Base-by-base conservation (phyloP, 805 yeast species). In the Torulaspora franciscae region DNA sequence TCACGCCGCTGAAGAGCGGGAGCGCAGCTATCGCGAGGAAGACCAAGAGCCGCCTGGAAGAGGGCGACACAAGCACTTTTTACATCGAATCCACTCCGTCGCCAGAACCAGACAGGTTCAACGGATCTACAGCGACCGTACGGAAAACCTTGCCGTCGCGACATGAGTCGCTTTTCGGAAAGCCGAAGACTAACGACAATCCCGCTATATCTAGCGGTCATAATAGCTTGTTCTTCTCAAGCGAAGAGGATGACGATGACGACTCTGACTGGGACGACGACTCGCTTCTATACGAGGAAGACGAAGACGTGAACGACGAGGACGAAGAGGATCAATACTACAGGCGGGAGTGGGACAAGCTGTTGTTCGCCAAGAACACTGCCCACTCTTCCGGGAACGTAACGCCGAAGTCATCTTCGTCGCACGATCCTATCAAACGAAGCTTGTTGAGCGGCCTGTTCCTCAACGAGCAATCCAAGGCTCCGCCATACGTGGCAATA, bases 231-330 rank as follows among this genome's bases (percentile, higher is more conserved):
- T 63, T 61, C 33, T 56, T 63, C 39, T 61, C 66, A 33, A 60
- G 66, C 36, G 69, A 62, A 23, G 68, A 61, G n/a, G 63, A 59
- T 32, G 69, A 64, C 19, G 69, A 62, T 26, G 65, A 62, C 11
- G 64, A 59, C 28, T 62, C 67, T 4, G 66, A 59, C 41, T 62
- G 65, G 65, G 58, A 62, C 40, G 60, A 56, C 32, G 65, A 61
- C 26, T 53, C 57, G 8, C 56, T 51, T 8, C 49, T 56, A 22
- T 52, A 55, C 40, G 62, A 57, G 25, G 59, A 55, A 25, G 58
- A 43, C 17, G 57, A 51, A 6, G 57, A 59, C 14, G 46, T 43
- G 1, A 62, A 58, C 15, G 62, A 57, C 26, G 63, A 58, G 14
- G 64, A 60, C 14, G 65, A 60, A 28, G 65, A 59, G 25, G 65